Percentiles rank a stretch among this genome's conserved stretches.
Evolutionary conservation across 1,284 basidiomycete species (phyloP).

Genomic region (Sphaerobolus stellatus): DNA sequence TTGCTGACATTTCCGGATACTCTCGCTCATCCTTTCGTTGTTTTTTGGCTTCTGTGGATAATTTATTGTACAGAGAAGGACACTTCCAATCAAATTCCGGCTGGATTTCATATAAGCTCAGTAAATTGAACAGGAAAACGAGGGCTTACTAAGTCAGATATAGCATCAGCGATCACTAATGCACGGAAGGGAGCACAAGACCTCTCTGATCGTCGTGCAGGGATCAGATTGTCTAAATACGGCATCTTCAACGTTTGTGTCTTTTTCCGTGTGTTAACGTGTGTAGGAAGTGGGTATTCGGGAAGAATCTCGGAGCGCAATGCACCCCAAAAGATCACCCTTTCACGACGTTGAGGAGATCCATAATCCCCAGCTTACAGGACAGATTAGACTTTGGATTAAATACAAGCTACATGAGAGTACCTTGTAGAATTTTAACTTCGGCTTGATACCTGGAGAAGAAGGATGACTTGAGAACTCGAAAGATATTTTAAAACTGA

Average conservation of each 20-base stretch:
- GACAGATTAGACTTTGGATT: background rate
- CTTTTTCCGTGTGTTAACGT: conserved; percentile 35
- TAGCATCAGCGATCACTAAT: conserved; percentile 61
- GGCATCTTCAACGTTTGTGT: conserved; percentile 32
- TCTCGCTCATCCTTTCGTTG: conserved; percentile 17
- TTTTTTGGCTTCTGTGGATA: conserved; percentile 26
- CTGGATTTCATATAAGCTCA: conserved; percentile 31
- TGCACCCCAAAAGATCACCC: conserved; percentile 68
- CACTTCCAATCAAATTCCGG: conserved; percentile 61
- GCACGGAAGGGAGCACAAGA: conserved; percentile 53
- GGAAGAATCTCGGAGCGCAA: conserved; percentile 55
- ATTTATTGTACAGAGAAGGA: conserved; percentile 11
- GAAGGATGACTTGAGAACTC: background rate
- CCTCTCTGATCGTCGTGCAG: conserved; percentile 40
- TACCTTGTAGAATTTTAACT: conserved; percentile 54
- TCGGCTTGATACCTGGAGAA: conserved; percentile 61
- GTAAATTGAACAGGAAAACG: conserved; percentile 1
- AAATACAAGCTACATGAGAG: background rate
- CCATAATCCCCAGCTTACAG: conserved; percentile 60
- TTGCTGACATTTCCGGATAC: conserved; percentile 39
- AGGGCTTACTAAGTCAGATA: conserved; percentile 58
- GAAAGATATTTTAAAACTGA: background rate
- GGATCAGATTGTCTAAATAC: conserved; percentile 35
- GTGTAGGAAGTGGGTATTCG: conserved; percentile 62
- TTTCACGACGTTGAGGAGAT: conserved; percentile 60